A percentile compares a stretch with the other conserved stretches of the same genome.
Conservation (phyloP, 306 rosid genomes). For the Rosa chinensis region DNA sequence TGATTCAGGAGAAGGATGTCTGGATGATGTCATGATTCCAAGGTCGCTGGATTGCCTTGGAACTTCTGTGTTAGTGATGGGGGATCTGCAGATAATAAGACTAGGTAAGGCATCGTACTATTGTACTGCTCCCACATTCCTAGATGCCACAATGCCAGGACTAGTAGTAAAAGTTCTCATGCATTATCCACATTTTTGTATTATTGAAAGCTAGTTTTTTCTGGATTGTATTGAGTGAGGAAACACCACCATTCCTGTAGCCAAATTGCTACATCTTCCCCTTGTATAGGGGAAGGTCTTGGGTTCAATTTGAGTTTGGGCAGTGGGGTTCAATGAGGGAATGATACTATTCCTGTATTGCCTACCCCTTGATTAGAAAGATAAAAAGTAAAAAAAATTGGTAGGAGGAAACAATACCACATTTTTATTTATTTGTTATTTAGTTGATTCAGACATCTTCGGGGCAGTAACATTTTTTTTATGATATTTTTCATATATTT, state of each 20-base stretch:
- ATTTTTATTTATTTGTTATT: not conserved
- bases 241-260: not conserved
- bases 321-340: not conserved
- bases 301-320: not conserved
- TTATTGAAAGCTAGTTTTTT: not conserved
- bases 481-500: not conserved
- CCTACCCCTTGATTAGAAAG: not conserved
- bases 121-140: slow-evolving; percentile 3
- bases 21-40: slow-evolving; percentile 44
- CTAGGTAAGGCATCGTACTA: slow-evolving; percentile 54
- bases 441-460: not conserved
- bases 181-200: slow-evolving; percentile 7
- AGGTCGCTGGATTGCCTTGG: slow-evolving; percentile 37
- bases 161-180: slow-evolving; percentile 12
- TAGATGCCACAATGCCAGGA: not conserved
- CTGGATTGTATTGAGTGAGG: not conserved
- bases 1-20: slow-evolving; percentile 72
- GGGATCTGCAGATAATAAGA: slow-evolving; percentile 74
- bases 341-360: not conserved
- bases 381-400: not conserved
- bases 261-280: slow-evolving; percentile 1
- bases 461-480: not conserved
- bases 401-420: not conserved
- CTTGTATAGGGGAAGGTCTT: not conserved
- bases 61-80: slow-evolving; percentile 63